phyloP scores from a whole-genome alignment of 768 basidiomycete genomes.

The Fomitopsis serialis region DNA sequence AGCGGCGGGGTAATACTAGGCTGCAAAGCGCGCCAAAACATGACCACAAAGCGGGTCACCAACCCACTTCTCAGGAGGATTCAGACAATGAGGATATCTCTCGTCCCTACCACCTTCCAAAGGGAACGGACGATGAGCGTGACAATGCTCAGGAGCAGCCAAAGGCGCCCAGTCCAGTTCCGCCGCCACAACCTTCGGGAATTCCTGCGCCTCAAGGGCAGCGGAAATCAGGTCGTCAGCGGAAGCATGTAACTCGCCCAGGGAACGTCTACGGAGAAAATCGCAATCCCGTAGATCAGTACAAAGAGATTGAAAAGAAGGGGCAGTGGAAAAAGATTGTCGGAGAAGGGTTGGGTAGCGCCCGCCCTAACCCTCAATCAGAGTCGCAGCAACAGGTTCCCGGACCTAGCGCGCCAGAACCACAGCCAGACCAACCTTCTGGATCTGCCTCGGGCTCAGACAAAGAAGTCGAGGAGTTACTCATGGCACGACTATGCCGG shows the following conservation, averaged over 20 bases:
- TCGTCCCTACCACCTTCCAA: neutral
- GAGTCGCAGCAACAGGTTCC: constrained; percentile 4
- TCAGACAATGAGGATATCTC: neutral
- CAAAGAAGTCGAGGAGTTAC: neutral
- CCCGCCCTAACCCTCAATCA: neutral
- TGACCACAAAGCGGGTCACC: neutral
- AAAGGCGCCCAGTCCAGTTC: neutral
- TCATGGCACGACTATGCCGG: neutral
- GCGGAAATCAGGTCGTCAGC: constrained; percentile 3
- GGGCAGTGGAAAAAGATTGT: constrained; percentile 3
- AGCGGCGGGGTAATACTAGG: neutral
- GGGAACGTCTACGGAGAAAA: constrained; percentile 1
- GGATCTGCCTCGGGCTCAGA: neutral
- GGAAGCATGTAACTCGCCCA: neutral
- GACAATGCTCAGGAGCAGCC: neutral
- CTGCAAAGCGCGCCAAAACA: neutral
- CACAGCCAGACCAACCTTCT: neutral
- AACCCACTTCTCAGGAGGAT: too few relatives aligned
- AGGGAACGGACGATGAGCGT: too few relatives aligned
- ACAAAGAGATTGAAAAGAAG: constrained; percentile 7
- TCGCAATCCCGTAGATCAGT: neutral
- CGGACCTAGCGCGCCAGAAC: constrained; percentile 3
- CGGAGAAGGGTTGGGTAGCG: neutral
- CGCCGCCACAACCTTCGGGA: neutral
- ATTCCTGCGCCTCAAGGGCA: neutral